phyloP scores from a whole-genome alignment of 106 monocot species.

The Phalaenopsis equestris region DNA sequence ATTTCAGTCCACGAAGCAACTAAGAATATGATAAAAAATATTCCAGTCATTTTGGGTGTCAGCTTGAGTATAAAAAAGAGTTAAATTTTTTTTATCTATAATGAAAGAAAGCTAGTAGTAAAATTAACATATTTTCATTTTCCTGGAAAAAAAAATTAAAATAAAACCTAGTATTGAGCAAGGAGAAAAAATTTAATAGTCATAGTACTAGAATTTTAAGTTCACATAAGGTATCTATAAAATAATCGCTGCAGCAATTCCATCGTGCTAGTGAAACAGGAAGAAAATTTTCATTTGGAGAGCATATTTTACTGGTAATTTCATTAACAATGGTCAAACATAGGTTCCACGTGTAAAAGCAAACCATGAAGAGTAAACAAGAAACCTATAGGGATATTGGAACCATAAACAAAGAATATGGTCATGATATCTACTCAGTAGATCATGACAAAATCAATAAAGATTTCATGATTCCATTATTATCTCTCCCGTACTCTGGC shows the following conservation, averaged over 20 bases:
- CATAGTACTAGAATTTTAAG: not conserved
- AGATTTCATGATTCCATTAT: too few relatives aligned
- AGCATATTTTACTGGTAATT: not conserved
- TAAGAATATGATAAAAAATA: constrained; percentile 3
- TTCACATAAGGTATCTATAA: not conserved
- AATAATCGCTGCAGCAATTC: not conserved
- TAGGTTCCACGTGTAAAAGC: too few relatives aligned
- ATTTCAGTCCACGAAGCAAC: constrained; percentile 50
- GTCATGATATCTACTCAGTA: too few relatives aligned
- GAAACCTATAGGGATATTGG: too few relatives aligned
- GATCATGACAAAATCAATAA: too few relatives aligned
- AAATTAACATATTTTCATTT: not conserved
- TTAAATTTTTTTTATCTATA: not conserved
- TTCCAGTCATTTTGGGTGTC: not conserved
- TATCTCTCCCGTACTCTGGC: too few relatives aligned
- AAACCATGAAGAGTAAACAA: too few relatives aligned
- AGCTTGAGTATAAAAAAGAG: not conserved
- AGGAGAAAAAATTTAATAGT: not conserved
- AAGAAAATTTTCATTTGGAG: not conserved
- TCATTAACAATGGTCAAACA: not conserved
- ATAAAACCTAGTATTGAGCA: not conserved
- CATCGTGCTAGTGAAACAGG: not conserved
- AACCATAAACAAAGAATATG: too few relatives aligned
- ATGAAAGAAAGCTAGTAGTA: not conserved
- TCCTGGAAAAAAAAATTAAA: not conserved